Evolutionary conservation across 2,329 filamentous ascomycete genomes (phyloP).

Genomic region (Dactylella cylindrospora): DNA sequence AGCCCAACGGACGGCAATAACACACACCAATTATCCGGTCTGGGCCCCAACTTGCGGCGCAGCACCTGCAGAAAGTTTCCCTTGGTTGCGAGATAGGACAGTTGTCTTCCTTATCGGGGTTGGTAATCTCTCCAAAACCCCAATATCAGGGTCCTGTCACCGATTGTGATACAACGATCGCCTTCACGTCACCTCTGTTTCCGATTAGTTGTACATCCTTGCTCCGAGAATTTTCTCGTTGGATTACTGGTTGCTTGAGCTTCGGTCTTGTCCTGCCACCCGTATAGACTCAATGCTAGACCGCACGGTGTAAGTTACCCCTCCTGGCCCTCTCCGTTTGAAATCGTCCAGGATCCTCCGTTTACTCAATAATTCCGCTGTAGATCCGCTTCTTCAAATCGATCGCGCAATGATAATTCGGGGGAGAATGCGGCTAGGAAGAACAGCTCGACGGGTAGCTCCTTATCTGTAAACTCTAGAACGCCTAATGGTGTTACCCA

Average conservation of each 20-base stretch:
- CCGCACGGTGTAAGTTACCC: conserved; percentile 39
- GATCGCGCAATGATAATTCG: conserved; percentile 43
- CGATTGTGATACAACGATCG: conserved; percentile 37
- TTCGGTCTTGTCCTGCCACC: conserved; percentile 17
- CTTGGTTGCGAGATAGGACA: conserved; percentile 45
- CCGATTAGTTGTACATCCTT: conserved; percentile 43
- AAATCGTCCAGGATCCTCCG: conserved; percentile 14
- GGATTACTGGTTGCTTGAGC: conserved; percentile 26
- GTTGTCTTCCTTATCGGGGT: conserved; percentile 44
- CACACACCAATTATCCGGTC: conserved; percentile 41
- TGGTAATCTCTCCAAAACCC: conserved; percentile 26
- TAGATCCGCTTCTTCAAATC: conserved; percentile 41
- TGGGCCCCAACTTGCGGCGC: too few species aligned
- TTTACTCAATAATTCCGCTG: conserved; percentile 8
- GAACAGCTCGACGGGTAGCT: conserved; percentile 40
- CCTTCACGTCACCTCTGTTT: conserved; percentile 31
- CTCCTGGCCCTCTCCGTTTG: conserved; percentile 10
- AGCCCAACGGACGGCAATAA: conserved; percentile 45
- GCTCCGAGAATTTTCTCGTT: conserved; percentile 22
- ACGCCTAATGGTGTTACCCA: conserved; percentile 30
- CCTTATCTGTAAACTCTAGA: conserved; percentile 28
- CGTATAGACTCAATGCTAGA: conserved; percentile 42
- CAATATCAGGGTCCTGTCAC: conserved; percentile 23
- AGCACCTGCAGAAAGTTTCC: conserved; percentile 34
- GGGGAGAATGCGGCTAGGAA: conserved; percentile 40